Evolutionary conservation across 768 basidiomycete species (phyloP).

Genomic region (Butyriboletus loyo): DNA sequence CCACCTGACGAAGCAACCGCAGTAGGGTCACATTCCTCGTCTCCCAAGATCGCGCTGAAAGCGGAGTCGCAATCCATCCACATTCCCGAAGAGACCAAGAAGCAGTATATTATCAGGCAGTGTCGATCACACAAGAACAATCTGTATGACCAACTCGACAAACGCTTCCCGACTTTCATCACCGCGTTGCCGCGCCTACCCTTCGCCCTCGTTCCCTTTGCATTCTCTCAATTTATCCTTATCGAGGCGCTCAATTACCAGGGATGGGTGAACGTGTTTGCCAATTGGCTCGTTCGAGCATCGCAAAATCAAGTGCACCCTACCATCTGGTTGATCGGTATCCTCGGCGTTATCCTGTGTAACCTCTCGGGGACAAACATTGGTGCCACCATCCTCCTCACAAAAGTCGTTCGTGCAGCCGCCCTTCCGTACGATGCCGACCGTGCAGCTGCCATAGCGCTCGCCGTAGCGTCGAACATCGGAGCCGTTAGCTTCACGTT

Average conservation of each 20-base stretch:
- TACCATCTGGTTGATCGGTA: slow-evolving; percentile 64
- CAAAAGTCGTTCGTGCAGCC: slow-evolving; percentile 66
- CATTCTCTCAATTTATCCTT: slow-evolving; percentile 92
- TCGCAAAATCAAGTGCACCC: slow-evolving; percentile 42
- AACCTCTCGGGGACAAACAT: slow-evolving; percentile 89
- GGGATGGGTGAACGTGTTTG: slow-evolving; percentile 89
- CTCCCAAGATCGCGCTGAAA: background rate
- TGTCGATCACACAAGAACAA: background rate
- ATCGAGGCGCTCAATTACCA: slow-evolving; percentile 78
- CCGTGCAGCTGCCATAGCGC: slow-evolving; percentile 62
- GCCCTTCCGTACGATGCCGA: slow-evolving; percentile 30
- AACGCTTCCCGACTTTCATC: slow-evolving; percentile 68
- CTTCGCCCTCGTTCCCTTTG: slow-evolving; percentile 82
- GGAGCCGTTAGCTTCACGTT: slow-evolving; percentile 91
- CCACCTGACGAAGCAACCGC: slow-evolving; percentile 4
- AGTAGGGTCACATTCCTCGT: background rate
- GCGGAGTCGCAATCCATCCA: background rate
- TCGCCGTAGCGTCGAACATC: slow-evolving; percentile 86
- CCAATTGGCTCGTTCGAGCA: slow-evolving; percentile 56
- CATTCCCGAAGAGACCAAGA: background rate
- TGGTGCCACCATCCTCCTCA: slow-evolving; percentile 85
- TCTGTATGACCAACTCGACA: slow-evolving; percentile 11
- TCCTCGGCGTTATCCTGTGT: slow-evolving; percentile 71
- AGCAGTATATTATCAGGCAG: background rate
- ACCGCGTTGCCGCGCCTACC: slow-evolving; percentile 69